A percentile compares a stretch with the other conserved stretches of the same genome.
phyloP scores from a whole-genome alignment of 129 eudicot species.

The Saposhnikovia divaricata region DNA sequence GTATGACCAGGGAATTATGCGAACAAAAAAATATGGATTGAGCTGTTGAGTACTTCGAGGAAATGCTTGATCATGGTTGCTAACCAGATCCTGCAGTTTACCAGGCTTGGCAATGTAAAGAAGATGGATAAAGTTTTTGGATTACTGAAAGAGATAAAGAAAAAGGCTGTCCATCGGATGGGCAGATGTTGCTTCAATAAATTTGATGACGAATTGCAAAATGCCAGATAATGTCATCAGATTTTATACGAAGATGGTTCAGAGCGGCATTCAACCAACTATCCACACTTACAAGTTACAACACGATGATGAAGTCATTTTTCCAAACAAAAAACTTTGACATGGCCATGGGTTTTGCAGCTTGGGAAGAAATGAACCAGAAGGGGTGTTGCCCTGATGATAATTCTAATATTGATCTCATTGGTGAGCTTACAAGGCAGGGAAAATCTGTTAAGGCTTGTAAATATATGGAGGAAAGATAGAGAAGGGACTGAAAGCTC shows the following conservation, averaged over 20 bases:
- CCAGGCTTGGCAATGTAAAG: constrained; percentile 63
- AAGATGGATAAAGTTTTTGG: constrained; percentile 74
- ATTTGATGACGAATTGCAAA: constrained; percentile 51
- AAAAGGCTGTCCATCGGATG: constrained; percentile 61
- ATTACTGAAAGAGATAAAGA: constrained; percentile 71
- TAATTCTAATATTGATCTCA: constrained; percentile 56
- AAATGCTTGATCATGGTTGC: constrained; percentile 53
- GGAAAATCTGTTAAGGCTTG: constrained; percentile 78
- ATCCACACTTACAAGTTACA: constrained; percentile 45
- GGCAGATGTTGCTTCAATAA: constrained; percentile 58
- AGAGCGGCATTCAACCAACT: constrained; percentile 49
- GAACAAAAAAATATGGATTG: constrained; percentile 37
- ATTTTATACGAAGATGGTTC: constrained; percentile 72
- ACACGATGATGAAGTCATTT: constrained; percentile 73
- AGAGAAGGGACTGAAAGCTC: constrained; percentile 80
- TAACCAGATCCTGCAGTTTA: constrained; percentile 63
- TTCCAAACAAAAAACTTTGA: constrained; percentile 23
- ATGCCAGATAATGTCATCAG: constrained; percentile 73
- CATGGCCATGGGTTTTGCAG: too few relatives aligned
- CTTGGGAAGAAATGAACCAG: too few relatives aligned
- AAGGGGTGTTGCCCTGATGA: constrained; percentile 16
- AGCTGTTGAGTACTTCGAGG: constrained; percentile 50
- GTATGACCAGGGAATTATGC: constrained; percentile 58
- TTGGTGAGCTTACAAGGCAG: constrained; percentile 61
- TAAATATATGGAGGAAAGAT: constrained; percentile 77